Base-by-base conservation (phyloP, 202 grass and related monocot genomes). In the Schoenoplectus tabernaemontani region DNA sequence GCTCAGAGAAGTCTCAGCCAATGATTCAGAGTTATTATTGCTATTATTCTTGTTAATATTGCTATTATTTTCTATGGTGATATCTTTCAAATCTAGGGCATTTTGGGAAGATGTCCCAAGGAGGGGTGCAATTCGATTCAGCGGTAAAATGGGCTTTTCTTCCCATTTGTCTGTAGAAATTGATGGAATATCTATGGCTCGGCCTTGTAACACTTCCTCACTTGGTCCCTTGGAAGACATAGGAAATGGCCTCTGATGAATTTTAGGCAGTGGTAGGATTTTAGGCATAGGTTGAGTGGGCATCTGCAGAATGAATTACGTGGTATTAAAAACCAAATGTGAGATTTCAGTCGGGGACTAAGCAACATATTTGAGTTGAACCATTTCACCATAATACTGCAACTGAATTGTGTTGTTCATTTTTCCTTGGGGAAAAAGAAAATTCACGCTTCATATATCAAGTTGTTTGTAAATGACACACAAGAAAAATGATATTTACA, bases 141-240 rank as follows among this genome's bases (percentile, higher is more conserved):
- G 80, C 89, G 94, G 88, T 84, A 78, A 67, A 84, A 86, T 87
- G 85, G 51, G 78, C 85, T 38, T 63, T 3, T 91, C 90, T 76
- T 99, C 90, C 90, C 92, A 99, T 74, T 93, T 99, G 87, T 99
- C 85, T 41, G 82, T 46, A 79, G 85, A 69, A 82, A 85, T 23
- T 26, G 86, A 60, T 50, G 91, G 60, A 46, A 86, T 61, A 36
- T 92, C 91, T 68, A 83, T 80, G 20, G 83, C 82, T 86, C 88
- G 87, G 47, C 77, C 83, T 59, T 68, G 24, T 63, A 96, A 70
- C 66, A 85, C 54, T 54, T 86, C 85, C 22, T 95, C 96, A 7
- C 47, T 87, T 86, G 72, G 84, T 79, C 64, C 72, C 66, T 36
- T 78, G 65, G 69, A 10, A 36, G 82, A 78, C 57, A 84, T 61